Conservation (phyloP, 2,329 filamentous ascomycete genomes). For the Talaromyces sp. region DNA sequence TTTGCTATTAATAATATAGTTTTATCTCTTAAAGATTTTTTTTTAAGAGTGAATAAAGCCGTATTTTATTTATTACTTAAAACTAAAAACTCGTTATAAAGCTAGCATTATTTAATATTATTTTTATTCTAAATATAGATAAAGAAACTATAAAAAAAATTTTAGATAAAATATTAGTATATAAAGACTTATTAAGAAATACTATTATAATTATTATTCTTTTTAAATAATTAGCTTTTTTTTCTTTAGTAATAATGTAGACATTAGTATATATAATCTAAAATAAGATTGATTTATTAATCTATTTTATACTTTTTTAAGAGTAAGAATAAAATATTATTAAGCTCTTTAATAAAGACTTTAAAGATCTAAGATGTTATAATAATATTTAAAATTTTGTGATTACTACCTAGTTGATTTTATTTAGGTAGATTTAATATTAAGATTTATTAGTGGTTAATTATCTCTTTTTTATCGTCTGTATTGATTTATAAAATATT, state of each 20-base stretch:
- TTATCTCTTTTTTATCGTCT: conserved; percentile 25
- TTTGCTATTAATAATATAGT: background rate
- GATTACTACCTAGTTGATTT: conserved; percentile 29
- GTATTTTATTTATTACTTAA: conserved; percentile 27
- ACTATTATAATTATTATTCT: conserved; percentile 5
- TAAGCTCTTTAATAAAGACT: conserved; percentile 23
- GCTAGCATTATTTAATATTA: conserved; percentile 16
- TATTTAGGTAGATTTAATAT: conserved; percentile 24
- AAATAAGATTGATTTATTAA: conserved; percentile 12
- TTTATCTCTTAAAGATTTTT: conserved; percentile 12
- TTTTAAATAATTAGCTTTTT: conserved; percentile 18
- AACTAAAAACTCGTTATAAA: conserved; percentile 16
- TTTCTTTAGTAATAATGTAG: conserved; percentile 28
- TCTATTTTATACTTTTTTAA: conserved; percentile 17
- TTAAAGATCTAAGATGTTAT: conserved; percentile 25
- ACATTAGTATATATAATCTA: conserved; percentile 26
- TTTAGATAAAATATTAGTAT: conserved; percentile 14
- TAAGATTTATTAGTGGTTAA: conserved; percentile 15
- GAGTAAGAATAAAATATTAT: conserved; percentile 20
- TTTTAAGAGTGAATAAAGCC: conserved; percentile 16
- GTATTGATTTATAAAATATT: conserved; percentile 22
- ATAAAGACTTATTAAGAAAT: conserved; percentile 16
- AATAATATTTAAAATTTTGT: conserved; percentile 26
- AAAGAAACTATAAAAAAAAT: conserved; percentile 12
- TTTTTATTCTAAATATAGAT: conserved; percentile 14